Evolutionary conservation across 225 moss, liverwort and hornwort species (phyloP).

Genomic region (Climacium dendroides): DNA sequence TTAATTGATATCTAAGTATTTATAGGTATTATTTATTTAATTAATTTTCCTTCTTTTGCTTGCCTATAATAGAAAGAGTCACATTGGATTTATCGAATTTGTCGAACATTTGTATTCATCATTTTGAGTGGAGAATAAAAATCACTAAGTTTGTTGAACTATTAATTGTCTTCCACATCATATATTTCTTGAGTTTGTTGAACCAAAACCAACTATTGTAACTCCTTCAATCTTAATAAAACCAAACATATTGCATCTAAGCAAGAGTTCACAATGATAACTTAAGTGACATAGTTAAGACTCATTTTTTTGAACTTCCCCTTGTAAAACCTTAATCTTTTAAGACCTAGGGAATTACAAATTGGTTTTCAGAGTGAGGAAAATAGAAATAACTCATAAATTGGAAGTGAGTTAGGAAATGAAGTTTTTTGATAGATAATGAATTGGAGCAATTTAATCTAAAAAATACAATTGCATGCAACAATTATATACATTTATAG

Average conservation of each 20-base stretch:
- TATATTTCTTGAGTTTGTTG: accelerated
- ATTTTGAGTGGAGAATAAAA: neutral
- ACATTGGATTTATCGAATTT: neutral
- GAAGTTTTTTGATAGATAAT: neutral
- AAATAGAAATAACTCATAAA: neutral
- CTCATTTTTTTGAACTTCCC: neutral
- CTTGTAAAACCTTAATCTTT: too few species aligned
- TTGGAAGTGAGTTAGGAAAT: neutral
- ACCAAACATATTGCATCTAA: neutral
- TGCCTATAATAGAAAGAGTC: neutral
- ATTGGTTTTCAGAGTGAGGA: accelerated
- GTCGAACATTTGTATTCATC: neutral
- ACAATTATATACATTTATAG: too few species aligned
- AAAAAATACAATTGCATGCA: neutral
- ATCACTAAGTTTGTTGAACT: accelerated
- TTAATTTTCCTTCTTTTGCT: too few species aligned
- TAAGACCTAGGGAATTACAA: accelerated
- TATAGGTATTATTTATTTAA: neutral
- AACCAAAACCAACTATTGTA: neutral
- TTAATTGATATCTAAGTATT: neutral
- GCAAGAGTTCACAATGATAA: neutral
- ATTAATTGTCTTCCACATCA: accelerated
- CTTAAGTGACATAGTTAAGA: neutral
- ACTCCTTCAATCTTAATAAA: neutral
- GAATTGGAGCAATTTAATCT: accelerated